Conservation (phyloP, 805 yeast genomes). For the Kuraishia ogatae region DNA sequence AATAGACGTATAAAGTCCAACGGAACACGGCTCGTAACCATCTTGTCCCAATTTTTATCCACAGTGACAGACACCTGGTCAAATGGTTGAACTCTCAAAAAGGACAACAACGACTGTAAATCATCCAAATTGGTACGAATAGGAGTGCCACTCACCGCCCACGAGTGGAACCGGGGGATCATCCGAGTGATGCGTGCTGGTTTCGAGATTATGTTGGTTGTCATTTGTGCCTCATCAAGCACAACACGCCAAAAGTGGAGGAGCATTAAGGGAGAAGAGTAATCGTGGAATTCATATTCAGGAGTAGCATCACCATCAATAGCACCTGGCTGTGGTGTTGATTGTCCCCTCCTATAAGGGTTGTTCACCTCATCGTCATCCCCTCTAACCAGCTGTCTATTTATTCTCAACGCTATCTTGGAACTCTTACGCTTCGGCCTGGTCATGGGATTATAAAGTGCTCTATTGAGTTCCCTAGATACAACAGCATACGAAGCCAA, state of each 20-base stretch:
- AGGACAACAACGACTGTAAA: slow-evolving; percentile 60
- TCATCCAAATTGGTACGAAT: slow-evolving; percentile 60
- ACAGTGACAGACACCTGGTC: slow-evolving; percentile 18
- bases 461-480: slow-evolving; percentile 71
- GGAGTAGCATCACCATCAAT: slow-evolving; percentile 10
- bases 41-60: slow-evolving; percentile 18
- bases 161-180: slow-evolving; percentile 79
- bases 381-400: not conserved
- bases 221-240: slow-evolving; percentile 93
- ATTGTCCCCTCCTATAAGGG: not conserved
- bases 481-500: slow-evolving; percentile 70
- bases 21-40: slow-evolving; percentile 16
- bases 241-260: slow-evolving; percentile 86
- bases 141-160: slow-evolving; percentile 98
- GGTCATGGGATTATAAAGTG: slow-evolving; percentile 54
- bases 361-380: slow-evolving; percentile 1
- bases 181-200: slow-evolving; percentile 75
- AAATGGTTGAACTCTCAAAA: slow-evolving; percentile 63
- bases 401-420: slow-evolving; percentile 13
- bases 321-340: not conserved
- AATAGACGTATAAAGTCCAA: slow-evolving; percentile 40
- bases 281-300: slow-evolving; percentile 32
- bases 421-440: slow-evolving; percentile 35
- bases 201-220: slow-evolving; percentile 60
- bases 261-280: slow-evolving; percentile 75